Conservation (phyloP, 108 stramenopile species). For the Pseudonitzschia pungens region DNA sequence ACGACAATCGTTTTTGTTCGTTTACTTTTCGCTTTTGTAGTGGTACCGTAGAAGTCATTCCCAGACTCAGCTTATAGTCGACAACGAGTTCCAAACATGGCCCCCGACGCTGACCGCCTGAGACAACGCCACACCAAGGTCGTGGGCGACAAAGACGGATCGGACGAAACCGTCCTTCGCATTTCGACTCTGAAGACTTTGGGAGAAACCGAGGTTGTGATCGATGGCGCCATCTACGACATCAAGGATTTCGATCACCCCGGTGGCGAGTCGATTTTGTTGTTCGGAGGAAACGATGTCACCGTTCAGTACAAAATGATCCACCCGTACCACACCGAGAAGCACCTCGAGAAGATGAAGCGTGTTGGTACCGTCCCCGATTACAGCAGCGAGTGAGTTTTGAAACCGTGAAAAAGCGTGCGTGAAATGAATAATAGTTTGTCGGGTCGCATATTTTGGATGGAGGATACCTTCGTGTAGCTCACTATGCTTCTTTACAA, state of each 20-base stretch:
- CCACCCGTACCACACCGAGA: conserved; percentile 83
- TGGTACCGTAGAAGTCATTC: background rate
- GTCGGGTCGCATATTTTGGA: too few relatives aligned
- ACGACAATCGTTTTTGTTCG: background rate
- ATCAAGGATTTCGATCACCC: conserved; percentile 79
- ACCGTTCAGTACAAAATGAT: conserved; percentile 91
- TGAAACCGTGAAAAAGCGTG: too few relatives aligned
- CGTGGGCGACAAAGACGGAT: conserved; percentile 14
- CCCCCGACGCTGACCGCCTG: conserved; percentile 63
- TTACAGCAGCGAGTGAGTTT: conserved; percentile 68
- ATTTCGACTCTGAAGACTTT: conserved; percentile 38
- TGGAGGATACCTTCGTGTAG: too few relatives aligned
- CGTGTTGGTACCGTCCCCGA: conserved; percentile 66
- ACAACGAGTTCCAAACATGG: conserved; percentile 40
- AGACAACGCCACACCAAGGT: conserved; percentile 43
- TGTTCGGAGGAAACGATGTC: conserved; percentile 91
- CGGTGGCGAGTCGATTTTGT: conserved; percentile 72
- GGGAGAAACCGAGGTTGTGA: conserved; percentile 56
- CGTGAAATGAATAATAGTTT: background rate
- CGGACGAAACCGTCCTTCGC: conserved; percentile 18
- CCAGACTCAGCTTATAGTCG: background rate
- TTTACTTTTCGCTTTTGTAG: background rate
- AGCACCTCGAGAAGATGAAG: conserved; percentile 88
- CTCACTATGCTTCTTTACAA: background rate
- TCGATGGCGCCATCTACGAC: conserved; percentile 81